Conservation (phyloP, 108 stramenopile species). For the Schizochytrium sp. region DNA sequence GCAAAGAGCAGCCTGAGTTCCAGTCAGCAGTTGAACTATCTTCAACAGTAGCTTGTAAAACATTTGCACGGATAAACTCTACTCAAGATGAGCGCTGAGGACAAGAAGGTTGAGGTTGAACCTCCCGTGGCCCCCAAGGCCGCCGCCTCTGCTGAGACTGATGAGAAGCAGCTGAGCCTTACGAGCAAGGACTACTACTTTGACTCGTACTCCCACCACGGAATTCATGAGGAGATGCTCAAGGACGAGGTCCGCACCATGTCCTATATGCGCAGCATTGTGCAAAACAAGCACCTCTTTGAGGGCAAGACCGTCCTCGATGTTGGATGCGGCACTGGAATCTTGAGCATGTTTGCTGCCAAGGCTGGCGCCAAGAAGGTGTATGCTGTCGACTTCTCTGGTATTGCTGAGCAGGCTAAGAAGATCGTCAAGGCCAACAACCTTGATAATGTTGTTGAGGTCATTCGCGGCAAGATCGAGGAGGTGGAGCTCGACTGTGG, state of each 20-base stretch:
- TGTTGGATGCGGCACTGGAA: constrained; percentile 81
- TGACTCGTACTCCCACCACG: constrained; percentile 72
- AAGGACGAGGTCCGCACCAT: constrained; percentile 77
- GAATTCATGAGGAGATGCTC: constrained; percentile 80
- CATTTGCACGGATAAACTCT: too few relatives aligned
- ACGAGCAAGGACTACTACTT: constrained; percentile 64
- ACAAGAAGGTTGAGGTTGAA: too few relatives aligned
- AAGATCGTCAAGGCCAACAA: constrained; percentile 77
- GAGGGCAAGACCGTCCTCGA: constrained; percentile 78
- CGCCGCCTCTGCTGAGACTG: constrained; percentile 2
- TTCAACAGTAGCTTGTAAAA: too few relatives aligned
- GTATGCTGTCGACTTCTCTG: constrained; percentile 75
- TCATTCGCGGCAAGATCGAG: constrained; percentile 76
- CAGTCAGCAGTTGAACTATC: too few relatives aligned
- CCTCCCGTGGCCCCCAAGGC: background rate
- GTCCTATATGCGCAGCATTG: constrained; percentile 77
- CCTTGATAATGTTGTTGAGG: constrained; percentile 65
- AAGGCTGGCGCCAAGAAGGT: constrained; percentile 78
- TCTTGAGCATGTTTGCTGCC: constrained; percentile 77
- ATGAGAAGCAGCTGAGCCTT: background rate
- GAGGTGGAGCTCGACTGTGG: constrained; percentile 69
- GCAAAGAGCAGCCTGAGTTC: too few relatives aligned
- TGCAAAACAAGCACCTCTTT: constrained; percentile 75
- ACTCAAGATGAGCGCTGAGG: too few relatives aligned
- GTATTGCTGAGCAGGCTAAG: constrained; percentile 74